phyloP scores from a whole-genome alignment of 2,329 filamentous ascomycete genomes.

The Ascosphaera acerosa region DNA sequence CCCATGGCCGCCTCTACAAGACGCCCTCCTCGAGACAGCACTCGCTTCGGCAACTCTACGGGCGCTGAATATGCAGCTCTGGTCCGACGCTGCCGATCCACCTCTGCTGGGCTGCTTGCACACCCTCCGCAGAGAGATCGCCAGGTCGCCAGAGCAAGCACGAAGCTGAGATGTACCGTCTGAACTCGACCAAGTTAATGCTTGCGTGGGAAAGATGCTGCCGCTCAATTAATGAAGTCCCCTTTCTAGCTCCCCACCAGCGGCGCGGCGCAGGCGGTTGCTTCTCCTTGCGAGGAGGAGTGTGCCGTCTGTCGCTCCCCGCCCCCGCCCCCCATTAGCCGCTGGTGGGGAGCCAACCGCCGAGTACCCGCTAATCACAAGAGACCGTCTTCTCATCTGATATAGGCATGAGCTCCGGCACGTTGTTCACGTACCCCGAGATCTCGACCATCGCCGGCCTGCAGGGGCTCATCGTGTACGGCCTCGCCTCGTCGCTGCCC shows the following conservation, averaged over 20 bases:
- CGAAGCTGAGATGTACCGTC: slow-evolving; percentile 92
- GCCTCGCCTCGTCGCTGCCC: slow-evolving; percentile 44
- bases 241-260: too few species aligned
- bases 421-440: slow-evolving; percentile 61
- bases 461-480: slow-evolving; percentile 54
- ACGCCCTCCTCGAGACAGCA: slow-evolving; percentile 4
- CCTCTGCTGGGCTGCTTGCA: slow-evolving; percentile 16
- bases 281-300: too few species aligned
- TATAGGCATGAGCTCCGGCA: slow-evolving; percentile 56
- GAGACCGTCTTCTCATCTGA: slow-evolving; percentile 7
- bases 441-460: slow-evolving; percentile 55
- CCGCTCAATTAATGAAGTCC: too few species aligned
- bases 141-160: slow-evolving; percentile 11
- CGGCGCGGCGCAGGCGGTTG: too few species aligned
- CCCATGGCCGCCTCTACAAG: slow-evolving; percentile 4
- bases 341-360: neutral
- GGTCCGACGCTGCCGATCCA: slow-evolving; percentile 22
- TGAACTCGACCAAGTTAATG: slow-evolving; percentile 93
- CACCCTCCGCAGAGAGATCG: slow-evolving; percentile 10
- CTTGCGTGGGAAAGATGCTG: slow-evolving; percentile 97
- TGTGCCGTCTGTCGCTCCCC: too few species aligned
- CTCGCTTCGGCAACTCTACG: slow-evolving; percentile 44
- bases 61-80: slow-evolving; percentile 39
- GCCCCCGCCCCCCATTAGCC: neutral
- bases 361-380: slow-evolving; percentile 20